Percentiles rank a stretch among this genome's conserved stretches.
Evolutionary conservation across 768 basidiomycete genomes (phyloP).

Genomic region (Kwoniella heveanensis): DNA sequence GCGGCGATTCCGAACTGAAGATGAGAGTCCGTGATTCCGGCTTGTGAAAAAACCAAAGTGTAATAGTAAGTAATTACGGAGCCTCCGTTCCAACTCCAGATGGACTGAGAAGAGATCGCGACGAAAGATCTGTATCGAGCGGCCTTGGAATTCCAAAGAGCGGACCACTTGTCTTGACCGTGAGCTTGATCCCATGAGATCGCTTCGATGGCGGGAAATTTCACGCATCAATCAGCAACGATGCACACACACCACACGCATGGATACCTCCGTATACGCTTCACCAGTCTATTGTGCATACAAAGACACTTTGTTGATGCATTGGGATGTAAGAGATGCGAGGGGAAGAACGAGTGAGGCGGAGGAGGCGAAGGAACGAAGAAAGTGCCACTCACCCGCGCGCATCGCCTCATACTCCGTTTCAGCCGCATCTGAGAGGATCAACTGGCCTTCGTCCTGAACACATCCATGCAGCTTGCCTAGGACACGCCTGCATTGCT

Average conservation of each 20-base stretch:
- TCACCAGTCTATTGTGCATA: neutral
- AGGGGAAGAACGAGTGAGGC: neutral
- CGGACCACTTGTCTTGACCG: conserved; percentile 39
- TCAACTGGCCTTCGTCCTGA: conserved; percentile 27
- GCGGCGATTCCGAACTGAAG: conserved; percentile 40
- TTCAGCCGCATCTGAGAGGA: conserved; percentile 33
- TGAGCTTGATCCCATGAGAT: conserved; percentile 40
- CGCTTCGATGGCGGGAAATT: conserved; percentile 9
- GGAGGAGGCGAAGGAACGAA: neutral
- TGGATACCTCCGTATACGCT: neutral
- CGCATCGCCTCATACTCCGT: conserved; percentile 34
- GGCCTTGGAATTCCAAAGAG: conserved; percentile 39
- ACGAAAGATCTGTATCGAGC: conserved; percentile 41
- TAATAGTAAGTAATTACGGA: conserved; percentile 22
- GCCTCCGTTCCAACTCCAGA: conserved; percentile 40
- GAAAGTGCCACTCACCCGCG: conserved; percentile 27
- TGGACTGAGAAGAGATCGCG: conserved; percentile 32
- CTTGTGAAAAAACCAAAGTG: conserved; percentile 29
- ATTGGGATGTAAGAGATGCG: neutral
- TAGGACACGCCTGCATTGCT: conserved; percentile 28
- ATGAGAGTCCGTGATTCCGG: conserved; percentile 40
- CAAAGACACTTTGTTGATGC: neutral
- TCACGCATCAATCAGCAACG: neutral
- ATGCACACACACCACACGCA: too few relatives aligned
- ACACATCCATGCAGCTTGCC: conserved; percentile 29